Conservation (phyloP, 345 rosid species). For the Melaleuca quinquenervia region DNA sequence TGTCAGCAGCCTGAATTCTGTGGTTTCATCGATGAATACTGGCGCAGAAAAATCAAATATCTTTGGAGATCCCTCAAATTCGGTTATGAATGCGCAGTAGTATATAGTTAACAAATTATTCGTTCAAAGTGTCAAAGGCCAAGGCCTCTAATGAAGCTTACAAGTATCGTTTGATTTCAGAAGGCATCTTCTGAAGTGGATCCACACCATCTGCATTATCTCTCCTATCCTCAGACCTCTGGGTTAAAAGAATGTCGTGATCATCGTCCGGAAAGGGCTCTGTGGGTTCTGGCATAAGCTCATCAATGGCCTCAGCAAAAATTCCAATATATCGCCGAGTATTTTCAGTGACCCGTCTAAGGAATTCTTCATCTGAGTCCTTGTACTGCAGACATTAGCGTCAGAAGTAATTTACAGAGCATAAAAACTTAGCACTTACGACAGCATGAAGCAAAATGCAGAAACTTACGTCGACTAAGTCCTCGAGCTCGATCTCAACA, state of each 20-base stretch:
- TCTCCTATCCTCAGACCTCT: conserved; percentile 62
- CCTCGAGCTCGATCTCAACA: conserved; percentile 71
- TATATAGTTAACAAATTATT: neutral
- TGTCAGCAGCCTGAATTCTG: neutral
- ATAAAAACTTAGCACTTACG: neutral
- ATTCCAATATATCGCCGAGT: conserved; percentile 78
- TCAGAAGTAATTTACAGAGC: neutral
- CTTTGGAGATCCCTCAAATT: neutral
- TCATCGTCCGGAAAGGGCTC: conserved; percentile 89
- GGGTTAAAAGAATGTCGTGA: conserved; percentile 80
- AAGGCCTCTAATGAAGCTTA: conserved; percentile 23
- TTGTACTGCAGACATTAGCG: conserved; percentile 35
- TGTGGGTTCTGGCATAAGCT: conserved; percentile 74
- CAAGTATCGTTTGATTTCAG: conserved; percentile 85
- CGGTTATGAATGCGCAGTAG: neutral
- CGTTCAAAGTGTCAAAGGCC: neutral
- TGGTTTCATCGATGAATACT: neutral
- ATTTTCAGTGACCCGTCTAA: conserved; percentile 67
- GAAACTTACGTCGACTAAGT: conserved; percentile 50
- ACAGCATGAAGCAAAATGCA: too few relatives aligned
- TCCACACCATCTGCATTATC: conserved; percentile 56
- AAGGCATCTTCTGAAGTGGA: conserved; percentile 70
- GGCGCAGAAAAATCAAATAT: neutral
- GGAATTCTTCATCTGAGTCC: conserved; percentile 56
- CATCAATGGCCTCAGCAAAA: conserved; percentile 70